These are phyloP conservation scores for Beauveria medogensis DNA, from an alignment of 2,329 filamentous ascomycete species.

Conservation along the genomic window DNA sequence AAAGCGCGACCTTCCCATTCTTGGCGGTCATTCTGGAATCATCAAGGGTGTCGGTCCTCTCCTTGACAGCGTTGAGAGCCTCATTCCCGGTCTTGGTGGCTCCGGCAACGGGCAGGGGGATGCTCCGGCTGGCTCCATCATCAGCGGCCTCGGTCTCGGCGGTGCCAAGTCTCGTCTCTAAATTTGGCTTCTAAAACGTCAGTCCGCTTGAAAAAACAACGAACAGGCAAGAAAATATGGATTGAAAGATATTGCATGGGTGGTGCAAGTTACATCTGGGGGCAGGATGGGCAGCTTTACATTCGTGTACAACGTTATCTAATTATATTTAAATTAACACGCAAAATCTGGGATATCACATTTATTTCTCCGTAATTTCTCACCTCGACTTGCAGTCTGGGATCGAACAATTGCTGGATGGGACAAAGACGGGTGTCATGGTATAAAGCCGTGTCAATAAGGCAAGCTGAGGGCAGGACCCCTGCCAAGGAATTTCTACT, in stretches of 20 bases:
- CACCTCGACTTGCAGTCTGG: too few species aligned
- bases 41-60: conserved; percentile 1
- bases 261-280: not conserved
- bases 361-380: too few species aligned
- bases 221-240: not conserved
- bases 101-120: not conserved
- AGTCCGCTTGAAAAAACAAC: too few species aligned
- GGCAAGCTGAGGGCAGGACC: too few species aligned
- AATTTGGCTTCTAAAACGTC: not conserved
- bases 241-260: not conserved
- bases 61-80: conserved; percentile 4
- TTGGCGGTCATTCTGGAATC: conserved; percentile 1
- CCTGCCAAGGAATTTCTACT: too few species aligned
- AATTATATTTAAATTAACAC: not conserved
- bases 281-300: not conserved
- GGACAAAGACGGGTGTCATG: too few species aligned
- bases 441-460: too few species aligned
- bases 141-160: not conserved
- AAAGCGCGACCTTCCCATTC: conserved; percentile 7
- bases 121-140: not conserved
- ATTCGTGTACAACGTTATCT: not conserved
- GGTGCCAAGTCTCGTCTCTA: not conserved
- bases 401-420: too few species aligned
- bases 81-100: not conserved
- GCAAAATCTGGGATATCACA: too few species aligned